Evolutionary conservation across 345 rosid species (phyloP), one percentile per base, ranked within the genome.

Genomic region (Noccaea bulbosa): DNA sequence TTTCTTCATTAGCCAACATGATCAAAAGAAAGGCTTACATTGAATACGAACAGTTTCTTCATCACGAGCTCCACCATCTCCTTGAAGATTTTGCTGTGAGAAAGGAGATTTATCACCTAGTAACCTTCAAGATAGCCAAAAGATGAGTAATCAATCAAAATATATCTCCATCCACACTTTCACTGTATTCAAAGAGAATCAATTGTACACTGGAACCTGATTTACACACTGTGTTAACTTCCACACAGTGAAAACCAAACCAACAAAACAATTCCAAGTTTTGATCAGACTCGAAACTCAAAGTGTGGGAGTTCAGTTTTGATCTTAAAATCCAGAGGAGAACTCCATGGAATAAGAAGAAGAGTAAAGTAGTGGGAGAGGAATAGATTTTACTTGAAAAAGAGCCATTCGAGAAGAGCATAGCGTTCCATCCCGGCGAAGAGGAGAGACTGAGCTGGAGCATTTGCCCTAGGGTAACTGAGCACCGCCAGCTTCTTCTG

Each of bases 361-460:
- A 1, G 24, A 8, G 8, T 20, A 39, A 8, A 27, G 65, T 5
- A 6, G 7, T 17, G 8, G 30, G 22, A 20, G 49, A 30, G 43
- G 60, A 66, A 43, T 62, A 77, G 34, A 44, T 0, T 0, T 5
- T 62, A 81, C 80, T 65, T 71, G 85, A 91, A 91, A 81, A 94
- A 94, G 74, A 94, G 97, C 98, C 98, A 91, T 69, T 89, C 99
- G 66, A 94, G 96, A 62, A 91, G 93, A 64, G 93, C 93, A 67
- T 94, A 94, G 47, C 97, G 99, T 72, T 94, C 98, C 99, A 87
- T 89, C 79, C 99, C 99, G 47, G 98, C 95, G 78, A 91, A 94
- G 81, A 91, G 95, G 53, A 94, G 98, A 56, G 98, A 89, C 84
- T 94, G 99, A 69, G 98, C 92, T 34, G 96, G 96, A 65, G 96